Percentiles rank a stretch among this genome's conserved stretches.
Conservation (phyloP, 23 red algal species). For the Gracilariopsis chorda region DNA sequence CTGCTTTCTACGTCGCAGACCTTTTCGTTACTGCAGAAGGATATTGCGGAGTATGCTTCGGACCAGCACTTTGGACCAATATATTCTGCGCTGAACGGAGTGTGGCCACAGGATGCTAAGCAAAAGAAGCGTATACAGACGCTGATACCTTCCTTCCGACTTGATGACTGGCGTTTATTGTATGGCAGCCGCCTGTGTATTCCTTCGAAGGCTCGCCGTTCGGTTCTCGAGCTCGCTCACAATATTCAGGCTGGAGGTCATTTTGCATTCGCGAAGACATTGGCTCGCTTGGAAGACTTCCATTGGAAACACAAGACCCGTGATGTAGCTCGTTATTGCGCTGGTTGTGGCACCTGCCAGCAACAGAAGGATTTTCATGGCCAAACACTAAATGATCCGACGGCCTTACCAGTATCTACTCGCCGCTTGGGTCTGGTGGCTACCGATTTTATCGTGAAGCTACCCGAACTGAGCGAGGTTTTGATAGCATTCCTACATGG, state of each 20-base stretch:
- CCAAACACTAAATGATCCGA: no score
- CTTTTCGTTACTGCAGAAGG: no score
- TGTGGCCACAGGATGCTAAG: not conserved
- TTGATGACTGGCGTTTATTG: not conserved
- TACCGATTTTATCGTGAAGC: not conserved
- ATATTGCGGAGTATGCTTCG: no score
- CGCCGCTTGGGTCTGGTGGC: not conserved
- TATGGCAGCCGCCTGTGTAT: not conserved
- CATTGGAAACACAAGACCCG: conserved; percentile 12
- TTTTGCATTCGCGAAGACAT: not conserved
- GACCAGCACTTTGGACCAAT: no score
- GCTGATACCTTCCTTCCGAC: not conserved
- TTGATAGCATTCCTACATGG: not conserved
- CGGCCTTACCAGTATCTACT: not conserved
- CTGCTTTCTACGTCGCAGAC: no score
- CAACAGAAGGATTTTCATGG: no score
- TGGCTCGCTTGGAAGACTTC: not conserved
- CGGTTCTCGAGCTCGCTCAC: not conserved
- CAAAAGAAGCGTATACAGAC: not conserved
- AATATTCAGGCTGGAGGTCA: not conserved
- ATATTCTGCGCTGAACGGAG: no score
- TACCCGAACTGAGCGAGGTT: not conserved
- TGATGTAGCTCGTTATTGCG: not conserved
- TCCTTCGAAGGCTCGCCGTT: not conserved
- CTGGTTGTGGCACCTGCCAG: not conserved